phyloP scores from a whole-genome alignment of 1,284 basidiomycete species.

The Violaceomyces palustris region DNA sequence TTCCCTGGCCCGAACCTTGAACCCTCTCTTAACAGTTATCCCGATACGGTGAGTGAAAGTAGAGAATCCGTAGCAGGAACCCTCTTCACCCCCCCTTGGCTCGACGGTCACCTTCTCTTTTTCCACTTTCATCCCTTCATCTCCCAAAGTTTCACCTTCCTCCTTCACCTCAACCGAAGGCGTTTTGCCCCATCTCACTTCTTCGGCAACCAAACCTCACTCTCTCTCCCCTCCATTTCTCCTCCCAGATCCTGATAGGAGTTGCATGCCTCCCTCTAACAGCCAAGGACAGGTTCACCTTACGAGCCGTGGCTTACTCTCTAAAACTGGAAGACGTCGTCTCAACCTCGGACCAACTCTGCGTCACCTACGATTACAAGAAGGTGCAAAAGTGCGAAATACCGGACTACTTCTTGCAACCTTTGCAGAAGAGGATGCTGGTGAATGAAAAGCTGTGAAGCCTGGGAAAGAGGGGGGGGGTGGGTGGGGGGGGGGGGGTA shows the following conservation, averaged over 20 bases:
- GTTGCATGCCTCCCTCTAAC: slow-evolving; percentile 29
- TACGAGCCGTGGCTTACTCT: slow-evolving; percentile 24
- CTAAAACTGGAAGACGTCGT: slow-evolving; percentile 30
- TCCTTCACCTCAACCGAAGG: not conserved
- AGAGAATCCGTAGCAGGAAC: too few species aligned
- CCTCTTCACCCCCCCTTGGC: too few species aligned
- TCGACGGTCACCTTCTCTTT: too few species aligned
- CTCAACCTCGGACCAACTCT: slow-evolving; percentile 28
- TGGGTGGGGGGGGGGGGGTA: too few species aligned
- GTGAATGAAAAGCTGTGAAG: too few species aligned
- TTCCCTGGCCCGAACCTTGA: too few species aligned
- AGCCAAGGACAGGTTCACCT: slow-evolving; percentile 23
- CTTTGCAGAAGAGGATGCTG: too few species aligned
- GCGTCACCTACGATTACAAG: slow-evolving; percentile 40
- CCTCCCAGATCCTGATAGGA: slow-evolving; percentile 21
- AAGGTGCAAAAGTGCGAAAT: slow-evolving; percentile 33
- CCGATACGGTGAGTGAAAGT: slow-evolving; percentile 31
- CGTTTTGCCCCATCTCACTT: too few species aligned
- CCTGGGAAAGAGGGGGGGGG: too few species aligned
- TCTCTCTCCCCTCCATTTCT: not conserved
- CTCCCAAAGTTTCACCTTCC: not conserved
- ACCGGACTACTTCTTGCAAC: slow-evolving; percentile 25
- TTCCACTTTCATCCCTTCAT: not conserved
- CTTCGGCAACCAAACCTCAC: slow-evolving; percentile 3
- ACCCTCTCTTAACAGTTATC: slow-evolving; percentile 13